Conservation (phyloP, 1,139 yeast species). For the Candida glucosophila region DNA sequence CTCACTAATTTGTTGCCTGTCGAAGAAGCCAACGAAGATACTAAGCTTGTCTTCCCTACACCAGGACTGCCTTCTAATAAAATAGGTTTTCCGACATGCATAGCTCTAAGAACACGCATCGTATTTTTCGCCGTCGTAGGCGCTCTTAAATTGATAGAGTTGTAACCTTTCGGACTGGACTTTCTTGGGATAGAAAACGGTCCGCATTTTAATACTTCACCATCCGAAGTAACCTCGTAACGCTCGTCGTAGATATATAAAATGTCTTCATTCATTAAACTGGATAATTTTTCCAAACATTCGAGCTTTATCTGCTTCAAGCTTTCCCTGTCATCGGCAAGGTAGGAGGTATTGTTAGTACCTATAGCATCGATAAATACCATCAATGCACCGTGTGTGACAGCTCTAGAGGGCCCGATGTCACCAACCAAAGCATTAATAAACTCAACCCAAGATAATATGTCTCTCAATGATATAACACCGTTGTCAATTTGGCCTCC, state of each 20-base stretch:
- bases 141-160: slow-evolving; percentile 65
- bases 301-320: slow-evolving; percentile 43
- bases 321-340: slow-evolving; percentile 59
- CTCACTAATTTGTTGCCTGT: slow-evolving; percentile 77
- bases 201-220: slow-evolving; percentile 40
- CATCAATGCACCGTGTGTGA: slow-evolving; percentile 89
- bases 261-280: slow-evolving; percentile 36
- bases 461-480: slow-evolving; percentile 83
- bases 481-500: slow-evolving; percentile 70
- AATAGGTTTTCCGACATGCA: slow-evolving; percentile 87
- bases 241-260: slow-evolving; percentile 13
- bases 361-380: slow-evolving; percentile 93
- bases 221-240: slow-evolving; percentile 16
- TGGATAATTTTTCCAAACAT: slow-evolving; percentile 51
- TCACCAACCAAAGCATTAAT: slow-evolving; percentile 39
- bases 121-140: slow-evolving; percentile 92
- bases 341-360: slow-evolving; percentile 73
- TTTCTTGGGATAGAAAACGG: slow-evolving; percentile 37
- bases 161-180: slow-evolving; percentile 10
- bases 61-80: slow-evolving; percentile 97
- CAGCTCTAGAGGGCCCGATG: slow-evolving; percentile 16
- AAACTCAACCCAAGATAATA: slow-evolving; percentile 86
- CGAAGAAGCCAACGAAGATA: slow-evolving; percentile 77
- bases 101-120: slow-evolving; percentile 82
- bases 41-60: slow-evolving; percentile 93